Base-by-base conservation (phyloP, 2,329 filamentous ascomycete species). In the Calonectria leucothoes region DNA sequence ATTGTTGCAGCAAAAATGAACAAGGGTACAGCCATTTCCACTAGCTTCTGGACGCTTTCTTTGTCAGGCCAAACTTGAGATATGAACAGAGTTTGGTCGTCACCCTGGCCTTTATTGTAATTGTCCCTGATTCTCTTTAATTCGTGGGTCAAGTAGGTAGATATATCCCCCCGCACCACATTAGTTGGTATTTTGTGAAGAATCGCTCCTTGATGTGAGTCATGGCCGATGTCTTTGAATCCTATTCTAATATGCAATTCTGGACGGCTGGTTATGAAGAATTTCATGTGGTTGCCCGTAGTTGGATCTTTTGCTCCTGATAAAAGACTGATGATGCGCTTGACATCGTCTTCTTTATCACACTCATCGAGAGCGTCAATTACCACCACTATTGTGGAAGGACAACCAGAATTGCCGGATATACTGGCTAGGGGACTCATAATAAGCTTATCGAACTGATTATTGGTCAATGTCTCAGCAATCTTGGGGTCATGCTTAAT, bases 371-470 rank as follows among this genome's bases (percentile, higher is more conserved):
- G 66, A 1, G 79, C 75, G 65, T 87, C 85, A 57, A 87, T 74
- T 1, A 86, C 79, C 8, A 87, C 55, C 20, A 81, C 48, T 15
- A 75, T 52, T 29, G 25, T 31, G 2, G 27, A 17, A 11, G 14
- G 25, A 1, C 29, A 10, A 8, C 37, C 14, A 12, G 3, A n/a
- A 17, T 37, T 25, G 1, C 31, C 25, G 0, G 10, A 12, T n/a
- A 59, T 23, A 17, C 14, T n/a, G 8, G 3, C 20, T 2, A 87
- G 69, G 3, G 85, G 85, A 23, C 82, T 29, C 4, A 83, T 66
- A 64, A 87, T 78, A 0, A 87, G 84, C 63, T 82, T 82, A 4
- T 84, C 79, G 72, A 86, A 87, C 72, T 88, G 85, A 25, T 85
- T 76, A 33, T 66, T 72, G 8, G 20, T n/a, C 6, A 84, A 69